Evolutionary conservation across 768 basidiomycete genomes (phyloP), one percentile per base, ranked within the genome.

Genomic region (Phlegmacium glaucopus): DNA sequence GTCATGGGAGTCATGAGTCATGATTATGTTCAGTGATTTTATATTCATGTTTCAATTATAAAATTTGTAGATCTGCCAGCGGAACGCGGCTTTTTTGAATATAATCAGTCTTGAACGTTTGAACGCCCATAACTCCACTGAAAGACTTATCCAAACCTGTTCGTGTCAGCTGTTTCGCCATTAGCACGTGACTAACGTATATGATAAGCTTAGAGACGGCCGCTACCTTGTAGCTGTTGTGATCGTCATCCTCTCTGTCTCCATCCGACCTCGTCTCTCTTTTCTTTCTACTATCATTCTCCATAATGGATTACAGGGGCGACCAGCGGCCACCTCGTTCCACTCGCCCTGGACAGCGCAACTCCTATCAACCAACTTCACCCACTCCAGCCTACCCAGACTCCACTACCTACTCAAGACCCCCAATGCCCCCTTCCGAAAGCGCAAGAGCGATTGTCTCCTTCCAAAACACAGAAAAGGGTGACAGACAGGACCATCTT

Each of bases 401-500:
- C 47, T 61, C 52, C 41, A 49, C 50, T 42, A 49, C 57, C 28
- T 52, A 58, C 25, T 46, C 64, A 47, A 53, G 66, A 32, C 65
- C 68, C 4, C 59, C 63, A n/a, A 61, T 69, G 38, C 54, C 64
- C 28, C 68, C 65, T 27, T 62, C 54, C 49, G 69, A 73, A 30
- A 58, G 62, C 47, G 52, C 66, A n/a, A 65, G 70, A 54, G 62
- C 71, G 37, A 76, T 72, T 54, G 83, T 91, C 18, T 83, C 84
- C 29, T 91, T 91, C 61, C 82, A 83, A 64, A 74, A 72, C 46
- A 71, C 54, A 13, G 88, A 90, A 61, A 78, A 76, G 59, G 87
- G 87, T 40, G 87, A 88, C 67, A 78, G 87, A 45, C 74, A 70
- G 17, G 74, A 69, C 6, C 67, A 74, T 10, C 67, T 87, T 28